Evolutionary conservation across 257 asterid species (phyloP).

Genomic region (Solanum dulcamara): DNA sequence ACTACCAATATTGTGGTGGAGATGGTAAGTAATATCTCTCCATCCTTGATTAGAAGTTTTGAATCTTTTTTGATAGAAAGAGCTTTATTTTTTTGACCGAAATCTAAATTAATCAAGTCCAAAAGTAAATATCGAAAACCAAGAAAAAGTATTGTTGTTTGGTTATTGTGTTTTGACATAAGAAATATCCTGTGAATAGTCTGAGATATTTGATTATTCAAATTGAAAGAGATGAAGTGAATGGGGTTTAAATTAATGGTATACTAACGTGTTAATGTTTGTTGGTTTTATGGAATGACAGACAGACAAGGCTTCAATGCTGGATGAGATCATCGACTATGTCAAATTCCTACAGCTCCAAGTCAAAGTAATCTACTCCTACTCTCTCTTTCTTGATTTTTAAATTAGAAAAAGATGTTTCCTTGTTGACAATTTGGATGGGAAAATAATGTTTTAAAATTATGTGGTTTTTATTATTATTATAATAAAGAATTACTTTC

Average conservation of each 20-base stretch:
- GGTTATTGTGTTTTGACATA: not conserved
- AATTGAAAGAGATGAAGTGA: not conserved
- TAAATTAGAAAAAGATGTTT: not conserved
- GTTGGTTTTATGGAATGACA: slow-evolving; percentile 45
- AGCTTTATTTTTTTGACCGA: not conserved
- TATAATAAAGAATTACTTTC: not conserved
- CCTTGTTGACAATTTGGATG: slow-evolving; percentile 21
- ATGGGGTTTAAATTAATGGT: not conserved
- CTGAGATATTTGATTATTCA: not conserved
- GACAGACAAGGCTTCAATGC: slow-evolving; percentile 96
- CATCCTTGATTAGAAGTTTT: not conserved
- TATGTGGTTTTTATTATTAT: not conserved
- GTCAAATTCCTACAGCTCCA: slow-evolving; percentile 96
- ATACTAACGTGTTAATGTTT: slow-evolving; percentile 2
- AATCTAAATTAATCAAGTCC: not conserved
- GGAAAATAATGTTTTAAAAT: slow-evolving; percentile 12
- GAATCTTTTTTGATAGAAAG: not conserved
- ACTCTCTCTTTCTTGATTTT: not conserved
- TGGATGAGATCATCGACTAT: slow-evolving; percentile 94
- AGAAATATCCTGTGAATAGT: not conserved
- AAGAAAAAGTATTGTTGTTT: not conserved
- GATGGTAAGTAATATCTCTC: not conserved
- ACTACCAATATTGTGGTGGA: not conserved
- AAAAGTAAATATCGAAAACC: not conserved
- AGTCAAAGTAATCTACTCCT: slow-evolving; percentile 62